Base-by-base conservation (phyloP, 2,329 filamentous ascomycete species). In the Trichoderma atrobrunneum region DNA sequence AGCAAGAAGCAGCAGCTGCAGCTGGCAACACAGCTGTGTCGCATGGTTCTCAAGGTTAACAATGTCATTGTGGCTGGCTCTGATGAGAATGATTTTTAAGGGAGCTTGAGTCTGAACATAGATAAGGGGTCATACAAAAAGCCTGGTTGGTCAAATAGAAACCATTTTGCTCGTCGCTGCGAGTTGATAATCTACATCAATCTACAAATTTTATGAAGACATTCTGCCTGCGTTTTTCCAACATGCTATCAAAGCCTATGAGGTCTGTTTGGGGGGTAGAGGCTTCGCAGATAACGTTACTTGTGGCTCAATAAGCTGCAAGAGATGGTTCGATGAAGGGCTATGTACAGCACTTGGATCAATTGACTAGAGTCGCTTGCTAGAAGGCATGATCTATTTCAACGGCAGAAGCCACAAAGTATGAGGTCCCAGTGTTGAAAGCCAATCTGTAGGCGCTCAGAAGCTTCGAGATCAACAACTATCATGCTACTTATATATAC, bases 41-140 rank as follows among this genome's bases (percentile, higher is more conserved):
- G 96, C 76, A 98, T 99, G 95, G 95, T 98, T 76, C 88, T 98
- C 77, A 98, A 97, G 90, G 90, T 95, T 81, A 97, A 98, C 87
- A 97, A 97, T 82, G 95, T 98, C 75, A 97, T 98, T 82, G 91
- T 98, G 78, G 90, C 94, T 72, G 95, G 95, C 71, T 90, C 89
- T 75, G 95, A 95, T 76, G 93, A 97, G 74, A 90, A 95, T 76
- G 94, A 97, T 77, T 97, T 92, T 83, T 97, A 92, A 82, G 80
- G 28, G 56, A 65, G 70, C 62, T 70, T 51, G 8, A 67, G 43
- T 28, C 56, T 57, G 70, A 75, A 72, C 68, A 51, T 73, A 73
- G 74, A 75, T 70, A 72, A 75, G 74, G 74, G 75, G 74, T 72
- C 75, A 77, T 75, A 76, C 72, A 75, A 78, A 75, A 78, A 76